Evolutionary conservation across 2,329 filamentous ascomycete genomes (phyloP), one percentile per base, ranked within the genome.

Genomic region (Ascocoryne sarcoides): DNA sequence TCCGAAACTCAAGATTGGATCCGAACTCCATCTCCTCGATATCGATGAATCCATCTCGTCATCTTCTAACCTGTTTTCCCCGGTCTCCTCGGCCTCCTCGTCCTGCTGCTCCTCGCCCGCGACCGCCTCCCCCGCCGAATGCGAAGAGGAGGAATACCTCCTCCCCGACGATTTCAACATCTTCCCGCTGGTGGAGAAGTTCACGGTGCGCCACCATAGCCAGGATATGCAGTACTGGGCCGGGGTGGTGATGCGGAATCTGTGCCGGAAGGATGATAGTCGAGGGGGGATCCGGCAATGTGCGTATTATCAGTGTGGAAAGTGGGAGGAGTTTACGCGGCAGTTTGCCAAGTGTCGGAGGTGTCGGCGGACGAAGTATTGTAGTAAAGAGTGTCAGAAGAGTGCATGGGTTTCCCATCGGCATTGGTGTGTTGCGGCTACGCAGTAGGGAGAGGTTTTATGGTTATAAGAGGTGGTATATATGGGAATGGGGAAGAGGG

Each of bases 211-310:
- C 49, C 88, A 95, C 59, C 87, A 95, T 64, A 88, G 85, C 49
- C 85, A 87, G 44, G 89, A 95, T 60, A 98, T 98, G 92, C 90
- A 95, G 62, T 98, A 98, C 67, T 98, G 92, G 92, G 92, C 92
- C 14, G 92, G 90, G 47, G 92, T 98, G 12, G 92, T 98, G 33
- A 98, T 98, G 92, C 78, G 92, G 49, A 98, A 98, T 60, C 75
- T 98, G 36, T 98, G 92, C 70, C 85, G 92, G 49, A 98, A 98
- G 66, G 92, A 98, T 60, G 92, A 98, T 60, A 86, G 84, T 9
- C 76, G 86, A 35, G 92, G 92, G 31, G 92, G 92, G 44, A 96
- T 98, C 52, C 76, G 92, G 42, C 92, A 98, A 61, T 98, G 92
- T 62, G 92, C 92, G 39, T 95, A 95, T 67, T 98, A 94, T 67